Conservation (phyloP, 352 stramenopile species). For the Phytopythium chamaehyphon region DNA sequence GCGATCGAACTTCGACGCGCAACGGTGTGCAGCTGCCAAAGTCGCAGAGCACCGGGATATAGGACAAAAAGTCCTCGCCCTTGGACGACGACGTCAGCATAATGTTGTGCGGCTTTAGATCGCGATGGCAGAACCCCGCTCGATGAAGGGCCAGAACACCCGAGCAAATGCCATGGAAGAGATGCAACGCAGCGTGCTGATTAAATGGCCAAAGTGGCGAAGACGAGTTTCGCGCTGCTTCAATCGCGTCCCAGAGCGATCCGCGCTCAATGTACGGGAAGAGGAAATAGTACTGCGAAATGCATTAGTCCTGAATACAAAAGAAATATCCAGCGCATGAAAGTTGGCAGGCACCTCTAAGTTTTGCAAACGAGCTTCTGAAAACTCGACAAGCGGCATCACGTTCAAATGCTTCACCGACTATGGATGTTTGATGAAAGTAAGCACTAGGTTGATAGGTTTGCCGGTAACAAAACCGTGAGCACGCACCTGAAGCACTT, state of each 20-base stretch:
- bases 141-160: constrained; percentile 72
- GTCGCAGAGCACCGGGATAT: constrained; percentile 80
- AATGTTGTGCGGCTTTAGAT: constrained; percentile 86
- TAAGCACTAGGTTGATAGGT: not conserved
- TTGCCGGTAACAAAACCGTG: not conserved
- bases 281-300: constrained; percentile 71
- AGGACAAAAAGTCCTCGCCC: constrained; percentile 65
- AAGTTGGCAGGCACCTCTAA: constrained; percentile 46
- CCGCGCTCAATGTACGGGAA: constrained; percentile 84
- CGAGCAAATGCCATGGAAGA: constrained; percentile 83
- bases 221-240: constrained; percentile 52
- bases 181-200: constrained; percentile 70
- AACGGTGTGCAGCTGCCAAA: constrained; percentile 80
- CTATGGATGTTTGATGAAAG: constrained; percentile 15
- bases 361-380: constrained; percentile 55
- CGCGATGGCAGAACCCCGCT: constrained; percentile 77
- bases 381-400: constrained; percentile 77
- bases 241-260: constrained; percentile 77
- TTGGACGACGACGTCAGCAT: constrained; percentile 61
- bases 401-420: constrained; percentile 80
- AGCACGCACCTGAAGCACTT: constrained; percentile 58
- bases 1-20: constrained; percentile 59
- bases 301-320: not conserved
- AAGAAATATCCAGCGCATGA: not conserved
- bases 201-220: constrained; percentile 82